Evolutionary conservation across 306 rosid genomes (phyloP), one percentile per base, ranked within the genome.

Genomic region (Fragaria vesca): DNA sequence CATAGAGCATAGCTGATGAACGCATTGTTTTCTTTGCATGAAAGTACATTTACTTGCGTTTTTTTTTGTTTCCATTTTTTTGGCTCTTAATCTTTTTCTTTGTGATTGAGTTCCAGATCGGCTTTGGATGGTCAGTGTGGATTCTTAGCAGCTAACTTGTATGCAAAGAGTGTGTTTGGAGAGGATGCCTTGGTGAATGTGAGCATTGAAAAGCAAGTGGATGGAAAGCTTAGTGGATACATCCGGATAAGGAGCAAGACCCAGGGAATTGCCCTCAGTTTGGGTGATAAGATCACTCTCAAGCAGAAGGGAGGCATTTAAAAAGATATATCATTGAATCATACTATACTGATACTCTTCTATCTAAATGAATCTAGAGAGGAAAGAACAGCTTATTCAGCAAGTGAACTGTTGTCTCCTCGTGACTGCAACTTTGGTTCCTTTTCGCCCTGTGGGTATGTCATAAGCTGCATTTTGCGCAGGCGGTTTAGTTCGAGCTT

Each of bases 181-280:
- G 96, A 90, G 83, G 96, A 90, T 75, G 96, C 96, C 28, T 65
- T 90, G 74, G 96, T 90, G 84, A 90, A 90, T 82, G 81, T 90
- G 80, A 90, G 96, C 87, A 82, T 90, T 42, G 96, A 90, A 81
- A 90, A 90, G 80, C 96, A 88, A 82, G n/a, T 66, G 48, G 96
- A 90, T 63, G 90, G 86, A 54, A 90, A 90, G 83, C 87, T 90
- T 77, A 85, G 87, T 70, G 96, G 96, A 46, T 90, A 87, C 75
- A 90, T 90, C 80, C 84, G 96, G 82, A 90, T 90, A 87, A 88
- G 96, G 80, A 90, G 96, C 83, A 90, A 90, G 84, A 90, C 96
- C 66, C 96, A 90, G 72, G 96, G 96, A 48, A 90, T 90, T 75
- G 95, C 95, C 66, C 89, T 90, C 57, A 88, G 92, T 82, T 88